Evolutionary conservation across 2,329 filamentous ascomycete species (phyloP), one percentile per base, ranked within the genome.

Genomic region (Paecilomyces niveus): DNA sequence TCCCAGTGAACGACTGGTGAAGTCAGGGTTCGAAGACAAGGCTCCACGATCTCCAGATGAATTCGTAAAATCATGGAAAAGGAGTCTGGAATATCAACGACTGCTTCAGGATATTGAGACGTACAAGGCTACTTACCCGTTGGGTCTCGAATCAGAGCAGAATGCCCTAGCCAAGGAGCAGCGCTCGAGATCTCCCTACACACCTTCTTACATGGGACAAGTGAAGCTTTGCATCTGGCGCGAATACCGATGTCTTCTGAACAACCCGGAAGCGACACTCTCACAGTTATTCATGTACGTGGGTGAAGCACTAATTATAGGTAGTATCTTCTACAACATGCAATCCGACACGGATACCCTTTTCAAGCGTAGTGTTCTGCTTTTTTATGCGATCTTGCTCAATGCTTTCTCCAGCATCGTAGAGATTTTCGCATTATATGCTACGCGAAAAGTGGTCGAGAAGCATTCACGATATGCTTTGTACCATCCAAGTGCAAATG

Each of bases 391-490:
- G 64, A 86, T 92, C 68, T 79, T 96, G 61, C 86, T 94, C 78
- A 95, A 94, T 72, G 90, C 90, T 54, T 94, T 95, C 68, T 82
- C 87, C 61, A 89, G 85, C 70, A 88, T 89, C 58, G 82, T 94
- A 45, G 90, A 94, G 75, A 94, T 96, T 70, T 75, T 94, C 33
- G 92, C 89, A 0, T 82, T 96, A 4, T 97, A 94, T 70, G 85
- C 89, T 2, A 91, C 96, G 83, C 88, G 92, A 39, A 89, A 89
- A 1, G 96, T 96, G 66, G 90, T 97, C 60, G 91, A 96, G 70
- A 96, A 96, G 72, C 92, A 97, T 67, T 78, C 82, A 58, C 85
- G 89, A 59, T 96, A 96, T 70, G 91, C 92, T 21, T 81, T 96
- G 18, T 96, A 96, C 68, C 92, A 96, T 68, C 91, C 92, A 0